phyloP scores from a whole-genome alignment of 208 protist genomes.

The Leishmania gerbilli region DNA sequence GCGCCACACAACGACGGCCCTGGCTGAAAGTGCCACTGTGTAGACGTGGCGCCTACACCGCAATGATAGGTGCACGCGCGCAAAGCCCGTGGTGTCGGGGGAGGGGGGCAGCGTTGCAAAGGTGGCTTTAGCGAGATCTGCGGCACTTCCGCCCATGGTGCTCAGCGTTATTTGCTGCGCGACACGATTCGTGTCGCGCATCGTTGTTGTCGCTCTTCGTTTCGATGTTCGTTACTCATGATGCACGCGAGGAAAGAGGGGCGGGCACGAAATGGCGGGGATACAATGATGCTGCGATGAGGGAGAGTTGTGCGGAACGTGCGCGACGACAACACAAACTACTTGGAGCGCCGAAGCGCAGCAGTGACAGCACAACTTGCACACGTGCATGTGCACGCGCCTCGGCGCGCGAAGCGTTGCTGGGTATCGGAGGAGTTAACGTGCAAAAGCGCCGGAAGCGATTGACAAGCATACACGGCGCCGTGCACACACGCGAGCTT shows the following conservation, averaged over 20 bases:
- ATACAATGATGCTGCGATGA: neutral
- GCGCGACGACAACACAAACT: neutral
- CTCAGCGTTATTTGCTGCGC: neutral
- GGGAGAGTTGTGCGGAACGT: neutral
- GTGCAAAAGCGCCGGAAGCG: neutral
- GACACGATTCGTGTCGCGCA: neutral
- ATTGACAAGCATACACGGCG: neutral
- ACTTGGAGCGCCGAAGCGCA: neutral
- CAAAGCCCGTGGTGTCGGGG: neutral
- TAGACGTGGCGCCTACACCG: neutral
- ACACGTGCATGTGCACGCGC: neutral
- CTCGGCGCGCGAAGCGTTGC: neutral
- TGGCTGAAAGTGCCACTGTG: neutral
- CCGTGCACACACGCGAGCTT: neutral
- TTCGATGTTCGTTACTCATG: neutral
- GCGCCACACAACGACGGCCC: neutral
- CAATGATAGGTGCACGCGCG: neutral
- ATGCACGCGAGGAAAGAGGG: neutral
- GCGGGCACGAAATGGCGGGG: neutral
- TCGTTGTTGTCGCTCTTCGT: neutral
- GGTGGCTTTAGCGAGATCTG: neutral
- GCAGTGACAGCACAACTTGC: neutral
- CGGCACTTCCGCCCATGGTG: too few relatives aligned
- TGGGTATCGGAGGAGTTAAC: neutral
- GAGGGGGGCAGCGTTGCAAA: neutral